Conservation (phyloP, 495 filamentous ascomycete genomes). For the Penicillium verhagenii region DNA sequence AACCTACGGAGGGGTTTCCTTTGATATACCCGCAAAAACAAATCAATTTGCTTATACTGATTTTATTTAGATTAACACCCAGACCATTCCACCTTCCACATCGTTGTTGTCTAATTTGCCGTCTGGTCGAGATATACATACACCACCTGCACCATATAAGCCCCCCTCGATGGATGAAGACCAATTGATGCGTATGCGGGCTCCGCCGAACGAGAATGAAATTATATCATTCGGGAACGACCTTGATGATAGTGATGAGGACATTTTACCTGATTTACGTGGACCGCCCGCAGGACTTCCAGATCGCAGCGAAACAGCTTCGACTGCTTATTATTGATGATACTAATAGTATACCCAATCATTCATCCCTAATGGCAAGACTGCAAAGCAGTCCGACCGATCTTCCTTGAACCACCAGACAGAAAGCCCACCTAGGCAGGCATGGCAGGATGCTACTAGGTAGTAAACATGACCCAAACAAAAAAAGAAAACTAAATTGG, state of each 20-base stretch:
- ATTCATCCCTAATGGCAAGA: neutral
- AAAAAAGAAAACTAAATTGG: slow-evolving; percentile 13
- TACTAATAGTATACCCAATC: no score
- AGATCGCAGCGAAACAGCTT: slow-evolving; percentile 32
- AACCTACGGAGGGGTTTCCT: neutral
- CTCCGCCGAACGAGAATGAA: slow-evolving; percentile 36
- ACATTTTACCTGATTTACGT: slow-evolving; percentile 26
- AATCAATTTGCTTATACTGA: slow-evolving; percentile 1
- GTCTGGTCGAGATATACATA: slow-evolving; percentile 83
- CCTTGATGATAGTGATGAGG: slow-evolving; percentile 46
- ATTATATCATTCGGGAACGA: slow-evolving; percentile 35
- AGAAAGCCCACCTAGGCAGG: no score
- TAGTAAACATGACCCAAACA: neutral
- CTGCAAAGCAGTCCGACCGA: neutral
- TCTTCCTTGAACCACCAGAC: no score
- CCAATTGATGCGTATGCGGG: slow-evolving; percentile 50
- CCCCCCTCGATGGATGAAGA: slow-evolving; percentile 57
- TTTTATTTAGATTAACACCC: slow-evolving; percentile 68
- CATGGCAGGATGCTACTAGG: neutral
- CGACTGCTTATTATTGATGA: slow-evolving; percentile 49
- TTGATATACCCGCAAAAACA: neutral
- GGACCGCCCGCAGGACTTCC: slow-evolving; percentile 48
- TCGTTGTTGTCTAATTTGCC: slow-evolving; percentile 75
- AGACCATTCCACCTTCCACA: slow-evolving; percentile 67
- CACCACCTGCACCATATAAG: slow-evolving; percentile 55